Evolutionary conservation across 768 basidiomycete species (phyloP), one percentile per base, ranked within the genome.

Genomic region (Panellus pusillus): DNA sequence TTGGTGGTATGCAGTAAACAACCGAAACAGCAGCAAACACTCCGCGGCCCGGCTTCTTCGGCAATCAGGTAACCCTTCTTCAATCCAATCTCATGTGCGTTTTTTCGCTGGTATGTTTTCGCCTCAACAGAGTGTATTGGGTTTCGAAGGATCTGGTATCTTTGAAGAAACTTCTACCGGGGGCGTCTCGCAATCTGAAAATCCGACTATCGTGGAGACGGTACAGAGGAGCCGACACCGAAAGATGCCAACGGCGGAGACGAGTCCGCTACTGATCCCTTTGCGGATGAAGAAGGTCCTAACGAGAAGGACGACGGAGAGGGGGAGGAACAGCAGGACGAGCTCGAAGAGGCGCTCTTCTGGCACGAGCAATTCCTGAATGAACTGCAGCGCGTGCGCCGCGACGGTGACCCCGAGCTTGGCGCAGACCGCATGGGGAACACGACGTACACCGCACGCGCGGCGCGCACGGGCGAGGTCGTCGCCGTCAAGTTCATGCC

Each of bases 391-490:
- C 13, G 46, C 47, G 19, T 72, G 64, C 8, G 55, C 68, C 37
- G 70, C 70, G 35, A 74, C 67, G 14, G 60, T 69, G 8, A 58
- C 67, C 12, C 70, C 79, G 52, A 67, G 73, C 6, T 58, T 58
- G 24, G 80, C 78, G 69, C 79, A 78, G 69, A 66, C 72, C 24
- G 73, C 64, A 2, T 63, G 74, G 39, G 68, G 62, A 11, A 66
- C 66, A 5, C 52, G 61, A 19, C 64, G 61, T 19, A 68, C 68
- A 47, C 55, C 44, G 50, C 76, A 68, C 14, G 67, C 60, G 48
- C 72, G 0, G 42, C 28, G 13, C 58, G 54, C 31, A 60, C 58
- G 4, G 54, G 54, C 15, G 50, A 55, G 28, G 71, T 42, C 67
- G 71, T 54, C 58, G 68, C 7, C 70, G 64, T 12, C n/a, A 50